Percentiles rank a stretch among this genome's conserved stretches.
These are phyloP conservation scores for Allium fistulosum DNA, from an alignment of 106 monocot species.

Conservation along the genomic window DNA sequence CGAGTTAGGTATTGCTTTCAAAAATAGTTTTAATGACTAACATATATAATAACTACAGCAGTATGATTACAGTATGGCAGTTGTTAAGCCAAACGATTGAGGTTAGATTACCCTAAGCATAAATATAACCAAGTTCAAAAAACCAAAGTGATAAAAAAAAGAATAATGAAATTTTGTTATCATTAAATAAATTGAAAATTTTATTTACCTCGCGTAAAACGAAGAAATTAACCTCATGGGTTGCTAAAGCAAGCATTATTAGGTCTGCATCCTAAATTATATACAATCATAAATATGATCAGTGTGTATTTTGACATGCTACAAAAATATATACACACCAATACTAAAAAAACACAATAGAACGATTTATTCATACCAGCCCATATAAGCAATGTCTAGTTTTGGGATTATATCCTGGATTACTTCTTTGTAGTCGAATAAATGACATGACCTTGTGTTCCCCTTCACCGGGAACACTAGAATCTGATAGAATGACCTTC, in stretches of 20 bases:
- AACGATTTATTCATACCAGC: constrained; percentile 18
- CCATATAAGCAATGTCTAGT: constrained; percentile 64
- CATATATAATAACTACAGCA: not conserved
- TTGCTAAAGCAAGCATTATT: constrained; percentile 63
- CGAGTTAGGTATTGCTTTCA: not conserved
- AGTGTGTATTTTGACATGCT: not conserved
- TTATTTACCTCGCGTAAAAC: constrained; percentile 50
- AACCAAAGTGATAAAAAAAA: too few relatives aligned
- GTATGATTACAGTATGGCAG: not conserved
- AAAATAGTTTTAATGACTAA: not conserved
- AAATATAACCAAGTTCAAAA: too few relatives aligned
- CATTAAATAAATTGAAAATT: too few relatives aligned
- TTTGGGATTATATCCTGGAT: constrained; percentile 41
- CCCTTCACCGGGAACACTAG: constrained; percentile 67
- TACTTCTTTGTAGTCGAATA: constrained; percentile 36
- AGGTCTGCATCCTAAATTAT: constrained; percentile 58
- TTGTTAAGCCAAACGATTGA: too few relatives aligned
- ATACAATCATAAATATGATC: not conserved
- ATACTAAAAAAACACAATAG: not conserved
- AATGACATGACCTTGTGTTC: constrained; percentile 60
- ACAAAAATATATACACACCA: not conserved
- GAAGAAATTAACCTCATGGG: constrained; percentile 59
- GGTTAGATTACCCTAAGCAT: too few relatives aligned
- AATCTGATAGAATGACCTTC: constrained; percentile 60
- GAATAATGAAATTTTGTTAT: too few relatives aligned